phyloP scores from a whole-genome alignment of 345 rosid species.

The Fremontodendron californicum region DNA sequence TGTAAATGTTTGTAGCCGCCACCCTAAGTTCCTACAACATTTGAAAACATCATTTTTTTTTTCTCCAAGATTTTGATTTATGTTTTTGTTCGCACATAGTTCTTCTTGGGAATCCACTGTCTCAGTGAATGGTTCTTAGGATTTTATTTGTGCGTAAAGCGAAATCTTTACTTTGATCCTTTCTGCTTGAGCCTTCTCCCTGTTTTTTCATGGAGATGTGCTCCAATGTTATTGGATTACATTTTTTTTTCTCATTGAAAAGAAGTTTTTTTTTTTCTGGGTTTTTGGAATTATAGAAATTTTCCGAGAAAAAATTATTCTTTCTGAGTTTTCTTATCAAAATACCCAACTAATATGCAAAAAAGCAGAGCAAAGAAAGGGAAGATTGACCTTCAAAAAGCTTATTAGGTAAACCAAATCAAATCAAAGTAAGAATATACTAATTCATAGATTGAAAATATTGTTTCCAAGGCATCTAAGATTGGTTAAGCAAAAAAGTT shows the following conservation, averaged over 20 bases:
- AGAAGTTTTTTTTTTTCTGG: background rate
- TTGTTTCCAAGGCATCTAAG: too few species aligned
- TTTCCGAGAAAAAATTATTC: background rate
- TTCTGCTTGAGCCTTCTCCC: constrained; percentile 23
- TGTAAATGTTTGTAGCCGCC: background rate
- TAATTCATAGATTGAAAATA: too few species aligned
- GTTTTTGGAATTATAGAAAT: background rate
- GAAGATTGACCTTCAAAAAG: background rate
- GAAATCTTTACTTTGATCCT: background rate
- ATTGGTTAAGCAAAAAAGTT: background rate
- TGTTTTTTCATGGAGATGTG: background rate
- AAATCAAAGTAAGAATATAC: too few species aligned
- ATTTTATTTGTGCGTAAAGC: constrained; percentile 20
- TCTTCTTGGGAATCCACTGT: constrained; percentile 13
- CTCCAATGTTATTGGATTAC: constrained; percentile 21
- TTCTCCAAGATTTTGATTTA: background rate
- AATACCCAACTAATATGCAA: background rate
- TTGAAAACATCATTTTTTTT: background rate
- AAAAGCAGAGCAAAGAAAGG: background rate
- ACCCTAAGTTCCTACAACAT: too few species aligned
- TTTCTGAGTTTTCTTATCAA: too few species aligned
- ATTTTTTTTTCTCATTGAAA: background rate
- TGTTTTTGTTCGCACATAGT: constrained; percentile 8
- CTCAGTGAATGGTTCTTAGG: background rate
- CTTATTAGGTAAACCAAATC: too few species aligned